A percentile compares a stretch with the other conserved stretches of the same genome.
Conservation (phyloP, 202 grass and related monocot species). For the Saccharum hybrid region DNA sequence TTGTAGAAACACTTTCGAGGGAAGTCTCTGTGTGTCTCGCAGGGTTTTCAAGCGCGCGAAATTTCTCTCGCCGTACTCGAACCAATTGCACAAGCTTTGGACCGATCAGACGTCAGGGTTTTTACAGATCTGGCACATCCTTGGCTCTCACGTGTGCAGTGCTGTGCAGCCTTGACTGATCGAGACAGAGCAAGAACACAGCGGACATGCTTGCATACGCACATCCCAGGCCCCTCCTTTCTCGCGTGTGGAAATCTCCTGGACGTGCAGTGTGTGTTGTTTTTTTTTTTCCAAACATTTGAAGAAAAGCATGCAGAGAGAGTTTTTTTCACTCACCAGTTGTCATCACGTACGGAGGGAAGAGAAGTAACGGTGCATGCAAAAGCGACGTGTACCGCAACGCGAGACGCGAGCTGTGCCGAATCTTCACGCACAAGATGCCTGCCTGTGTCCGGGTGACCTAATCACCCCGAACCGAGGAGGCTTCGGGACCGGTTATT, state of each 20-base stretch:
- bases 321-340: neutral
- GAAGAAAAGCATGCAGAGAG: neutral
- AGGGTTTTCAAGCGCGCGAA: neutral
- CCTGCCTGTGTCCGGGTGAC: neutral
- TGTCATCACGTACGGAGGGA: neutral
- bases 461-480: slow-evolving; percentile 34
- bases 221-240: neutral
- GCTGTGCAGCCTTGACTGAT: slow-evolving; percentile 15
- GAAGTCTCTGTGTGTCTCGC: slow-evolving; percentile 1
- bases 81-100: neutral
- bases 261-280: neutral
- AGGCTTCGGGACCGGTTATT: neutral
- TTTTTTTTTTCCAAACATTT: slow-evolving; percentile 4
- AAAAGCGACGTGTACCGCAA: slow-evolving; percentile 35
- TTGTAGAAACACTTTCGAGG: neutral
- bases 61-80: slow-evolving; percentile 26
- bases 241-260: neutral
- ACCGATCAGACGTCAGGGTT: neutral
- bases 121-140: neutral
- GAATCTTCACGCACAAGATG: slow-evolving; percentile 45
- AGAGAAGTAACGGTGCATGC: slow-evolving; percentile 33
- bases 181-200: neutral
- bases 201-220: neutral
- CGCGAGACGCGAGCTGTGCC: neutral
- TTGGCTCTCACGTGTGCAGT: slow-evolving; percentile 5